Evolutionary conservation across 75 land plant species (phyloP).

Genomic region (Pinus tabuliformis): DNA sequence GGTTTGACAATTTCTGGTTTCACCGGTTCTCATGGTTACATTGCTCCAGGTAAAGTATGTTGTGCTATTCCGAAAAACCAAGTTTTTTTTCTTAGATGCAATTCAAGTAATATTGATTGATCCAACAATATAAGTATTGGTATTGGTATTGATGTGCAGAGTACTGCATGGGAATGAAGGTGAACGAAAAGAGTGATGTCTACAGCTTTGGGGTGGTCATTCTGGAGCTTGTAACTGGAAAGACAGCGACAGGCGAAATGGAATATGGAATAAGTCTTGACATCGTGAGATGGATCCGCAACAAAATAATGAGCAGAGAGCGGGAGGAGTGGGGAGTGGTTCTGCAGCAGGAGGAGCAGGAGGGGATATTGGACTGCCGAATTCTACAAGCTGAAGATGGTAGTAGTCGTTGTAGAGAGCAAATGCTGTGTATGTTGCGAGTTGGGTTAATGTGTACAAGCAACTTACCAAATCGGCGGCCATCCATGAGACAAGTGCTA

Average conservation of each 20-base stretch:
- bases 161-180: slow-evolving; percentile 11
- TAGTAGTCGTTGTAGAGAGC: neutral
- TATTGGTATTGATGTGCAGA: slow-evolving; percentile 6
- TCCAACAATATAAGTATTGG: no score
- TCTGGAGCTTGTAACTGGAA: slow-evolving; percentile 61
- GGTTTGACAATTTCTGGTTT: no score
- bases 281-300: slow-evolving; percentile 13
- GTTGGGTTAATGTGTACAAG: slow-evolving; percentile 20
- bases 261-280: neutral
- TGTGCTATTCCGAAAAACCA: no score
- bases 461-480: no score
- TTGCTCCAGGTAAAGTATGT: neutral
- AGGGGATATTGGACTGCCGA: neutral
- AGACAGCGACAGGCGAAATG: slow-evolving; percentile 18
- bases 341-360: neutral
- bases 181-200: slow-evolving; percentile 43
- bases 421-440: slow-evolving; percentile 17
- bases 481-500: no score
- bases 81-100: no score
- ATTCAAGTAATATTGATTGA: no score
- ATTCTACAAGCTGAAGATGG: slow-evolving; percentile 1
- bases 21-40: no score
- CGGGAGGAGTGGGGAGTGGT: no score
- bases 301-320: no score
- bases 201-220: slow-evolving; percentile 75